Base-by-base conservation (phyloP, 1,284 basidiomycete species). In the Microbotryum lychnidis-dioicae region DNA sequence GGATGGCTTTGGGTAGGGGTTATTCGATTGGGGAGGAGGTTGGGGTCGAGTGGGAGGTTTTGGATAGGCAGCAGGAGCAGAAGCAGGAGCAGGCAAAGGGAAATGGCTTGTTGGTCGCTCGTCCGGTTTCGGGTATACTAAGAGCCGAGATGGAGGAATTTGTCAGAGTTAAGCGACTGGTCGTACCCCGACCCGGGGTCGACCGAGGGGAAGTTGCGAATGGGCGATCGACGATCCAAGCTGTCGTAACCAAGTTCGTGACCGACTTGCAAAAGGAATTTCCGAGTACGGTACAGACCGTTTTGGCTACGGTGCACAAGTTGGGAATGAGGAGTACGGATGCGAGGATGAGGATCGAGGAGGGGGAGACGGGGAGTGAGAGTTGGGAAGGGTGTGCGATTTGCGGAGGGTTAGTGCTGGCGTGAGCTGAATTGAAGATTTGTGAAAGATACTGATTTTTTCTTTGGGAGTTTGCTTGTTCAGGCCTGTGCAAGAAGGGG, bases 231-330 rank as follows among this genome's bases (percentile, higher is more conserved):
- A 21, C n/a, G 21, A 50, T n/a, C 33, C 49, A 27, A n/a, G 6
- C 49, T 14, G 20, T 23, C 7, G 10, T 1, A 4, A 21, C 54
- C 66, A 66, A 67, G n/a, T 70, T 70, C 23, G 57, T 70, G 23
- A 20, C 51, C 18, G 51, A 57, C 4, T 60, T 70, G 47, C 62
- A 70, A 20, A 54, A 50, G 27, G 50, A 60, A 10, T 70, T 70
- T 54, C 67, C 69, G 3, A 64, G 57, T 5, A 70, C 69, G 9
- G 65, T 65, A 8, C 65, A 63, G 29, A 70, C 67, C 57, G 62
- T 70, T 46, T 46, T 64, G 10, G 59, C 65, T 16, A 70, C 69
- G 2, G 63, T 67, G 1, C 65, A 68, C 46, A 70, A 70, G 55
- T 52, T 70, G 10, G 67, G 67, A 3, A 37, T 67, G 47, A 55